Evolutionary conservation across 176 grass and related monocot species (phyloP), one percentile per base, ranked within the genome.

Genomic region (sorghum (Sorghum bicolor)): DNA sequence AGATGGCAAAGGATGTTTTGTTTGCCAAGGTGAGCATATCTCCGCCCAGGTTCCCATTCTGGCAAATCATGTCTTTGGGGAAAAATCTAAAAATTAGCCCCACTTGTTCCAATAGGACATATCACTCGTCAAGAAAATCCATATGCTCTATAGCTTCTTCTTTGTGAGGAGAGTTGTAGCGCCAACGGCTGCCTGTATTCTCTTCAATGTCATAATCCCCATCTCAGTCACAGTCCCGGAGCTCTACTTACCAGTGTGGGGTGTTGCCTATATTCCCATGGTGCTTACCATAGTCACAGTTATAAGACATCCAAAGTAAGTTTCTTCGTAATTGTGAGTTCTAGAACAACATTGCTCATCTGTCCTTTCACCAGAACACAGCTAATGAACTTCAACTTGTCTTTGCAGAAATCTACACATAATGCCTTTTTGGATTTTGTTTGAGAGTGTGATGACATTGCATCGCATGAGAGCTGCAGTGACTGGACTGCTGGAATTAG

Each of bases 111-210:
- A 36, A 69, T 85, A 99, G 96, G 91, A 96, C n/a, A 79, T 94
- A 81, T 99, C 96, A 67, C 37, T 86, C 9, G 67, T 93, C 80
- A 96, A 99, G 91, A 99, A 96, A 82, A 77, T 85, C 38, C 50
- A 99, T 77, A 88, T 99, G 93, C 83, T 96, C 72, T 99, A 99
- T 87, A 99, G 91, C 67, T 99, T 96, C 87, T 99, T 99, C 86
- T 90, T 99, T 48, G 91, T 99, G 26, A 72, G 96, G 41, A 93
- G 93, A 87, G 88, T 99, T 75, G 85, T 96, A 28, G 96, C 88
- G 9, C 96, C 96, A 30, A 82, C 63, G 0, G 88, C 87, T 4
- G 63, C 93, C 44, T 94, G 91, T 74, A 70, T 92, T 73, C 82
- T 99, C 87, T 99, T 91, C 79, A 94, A 87, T 80, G 8, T 94